Conservation (phyloP, 1,284 basidiomycete genomes). For the Boletus subluridellus region DNA sequence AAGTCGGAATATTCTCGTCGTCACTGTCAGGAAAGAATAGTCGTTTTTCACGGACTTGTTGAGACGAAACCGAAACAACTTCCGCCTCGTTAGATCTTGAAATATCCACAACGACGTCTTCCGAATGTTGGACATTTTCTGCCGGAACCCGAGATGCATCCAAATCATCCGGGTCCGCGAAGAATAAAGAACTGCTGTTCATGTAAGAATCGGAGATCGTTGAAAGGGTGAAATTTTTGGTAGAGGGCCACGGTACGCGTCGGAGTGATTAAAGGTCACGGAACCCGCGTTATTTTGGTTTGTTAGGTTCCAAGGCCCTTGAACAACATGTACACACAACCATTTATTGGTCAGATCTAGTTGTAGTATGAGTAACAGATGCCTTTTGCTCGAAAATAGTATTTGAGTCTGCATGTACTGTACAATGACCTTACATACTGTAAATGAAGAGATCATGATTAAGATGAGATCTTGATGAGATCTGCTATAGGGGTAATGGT, state of each 20-base stretch:
- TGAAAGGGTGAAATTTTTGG: neutral
- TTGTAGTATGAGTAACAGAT: too few relatives aligned
- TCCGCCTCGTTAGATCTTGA: constrained; percentile 2
- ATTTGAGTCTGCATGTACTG: too few relatives aligned
- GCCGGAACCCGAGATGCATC: constrained; percentile 2
- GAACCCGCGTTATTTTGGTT: constrained; percentile 25
- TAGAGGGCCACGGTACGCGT: constrained; percentile 10
- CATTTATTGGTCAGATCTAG: neutral
- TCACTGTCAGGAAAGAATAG: constrained; percentile 61
- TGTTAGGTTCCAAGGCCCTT: constrained; percentile 14
- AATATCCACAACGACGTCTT: neutral
- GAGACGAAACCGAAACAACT: neutral
- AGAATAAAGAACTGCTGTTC: constrained; percentile 31
- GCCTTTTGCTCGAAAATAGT: too few relatives aligned
- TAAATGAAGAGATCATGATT: too few relatives aligned
- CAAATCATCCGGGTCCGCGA: constrained; percentile 39
- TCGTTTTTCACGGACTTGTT: constrained; percentile 28
- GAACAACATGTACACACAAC: constrained; percentile 16
- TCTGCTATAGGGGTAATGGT: too few relatives aligned
- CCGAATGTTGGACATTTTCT: constrained; percentile 1
- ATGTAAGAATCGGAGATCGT: constrained; percentile 5
- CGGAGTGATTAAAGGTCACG: neutral
- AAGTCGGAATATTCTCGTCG: constrained; percentile 43
- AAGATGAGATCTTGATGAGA: too few relatives aligned
- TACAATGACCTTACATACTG: too few relatives aligned